Conservation (phyloP, 768 basidiomycete species). For the Hydnum rufescens region DNA sequence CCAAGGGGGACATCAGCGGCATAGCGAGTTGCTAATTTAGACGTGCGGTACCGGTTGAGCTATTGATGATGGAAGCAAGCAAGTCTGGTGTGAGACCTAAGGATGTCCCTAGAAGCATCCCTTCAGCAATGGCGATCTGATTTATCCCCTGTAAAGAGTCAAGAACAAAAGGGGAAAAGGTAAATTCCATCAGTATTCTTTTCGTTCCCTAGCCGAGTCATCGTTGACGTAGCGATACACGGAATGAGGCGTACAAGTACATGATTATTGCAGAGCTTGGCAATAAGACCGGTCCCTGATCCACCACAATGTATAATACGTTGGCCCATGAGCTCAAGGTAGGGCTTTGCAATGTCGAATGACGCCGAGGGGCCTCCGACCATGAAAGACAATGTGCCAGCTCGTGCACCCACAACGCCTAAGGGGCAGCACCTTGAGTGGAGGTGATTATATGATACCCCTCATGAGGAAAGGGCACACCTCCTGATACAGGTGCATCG, state of each 20-base stretch:
- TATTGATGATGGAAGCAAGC: slow-evolving; percentile 70
- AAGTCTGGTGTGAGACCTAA: slow-evolving; percentile 46
- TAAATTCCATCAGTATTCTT: no score
- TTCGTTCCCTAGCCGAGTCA: no score
- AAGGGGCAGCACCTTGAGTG: slow-evolving; percentile 20
- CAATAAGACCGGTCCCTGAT: slow-evolving; percentile 63
- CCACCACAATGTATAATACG: slow-evolving; percentile 68
- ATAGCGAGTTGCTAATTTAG: neutral
- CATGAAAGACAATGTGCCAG: slow-evolving; percentile 77
- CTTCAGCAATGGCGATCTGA: slow-evolving; percentile 73
- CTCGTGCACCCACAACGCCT: slow-evolving; percentile 74
- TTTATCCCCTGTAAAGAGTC: slow-evolving; percentile 31
- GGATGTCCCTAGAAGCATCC: slow-evolving; percentile 68
- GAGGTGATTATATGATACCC: neutral
- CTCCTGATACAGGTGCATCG: slow-evolving; percentile 89
- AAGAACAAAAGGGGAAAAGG: slow-evolving; percentile 19
- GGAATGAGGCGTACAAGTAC: slow-evolving; percentile 17
- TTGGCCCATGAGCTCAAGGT: slow-evolving; percentile 51
- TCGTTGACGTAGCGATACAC: neutral
- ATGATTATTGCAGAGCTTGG: slow-evolving; percentile 78
- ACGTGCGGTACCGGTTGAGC: slow-evolving; percentile 11
- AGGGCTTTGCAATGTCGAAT: slow-evolving; percentile 36
- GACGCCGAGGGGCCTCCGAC: slow-evolving; percentile 54
- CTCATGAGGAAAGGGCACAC: slow-evolving; percentile 24
- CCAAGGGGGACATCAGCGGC: slow-evolving; percentile 19